Conservation (phyloP, 2,329 filamentous ascomycete species). For the Aspergillus ochraceus region DNA sequence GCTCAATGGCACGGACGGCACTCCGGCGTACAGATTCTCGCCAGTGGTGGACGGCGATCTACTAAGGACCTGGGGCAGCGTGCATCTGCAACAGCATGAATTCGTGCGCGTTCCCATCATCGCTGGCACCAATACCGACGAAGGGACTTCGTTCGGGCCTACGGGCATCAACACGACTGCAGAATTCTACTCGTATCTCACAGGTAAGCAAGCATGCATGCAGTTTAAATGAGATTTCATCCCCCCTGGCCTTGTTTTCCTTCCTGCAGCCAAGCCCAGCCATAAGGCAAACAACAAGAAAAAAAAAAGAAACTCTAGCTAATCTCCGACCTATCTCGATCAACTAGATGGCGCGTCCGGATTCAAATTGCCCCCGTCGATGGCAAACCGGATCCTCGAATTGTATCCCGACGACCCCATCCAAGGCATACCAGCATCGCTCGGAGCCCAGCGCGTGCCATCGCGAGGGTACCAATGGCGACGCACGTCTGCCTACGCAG, state of each 20-base stretch:
- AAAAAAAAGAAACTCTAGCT: neutral
- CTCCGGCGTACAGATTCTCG: constrained; percentile 34
- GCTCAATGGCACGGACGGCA: constrained; percentile 47
- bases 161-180: constrained; percentile 55
- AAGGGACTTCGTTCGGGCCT: constrained; percentile 60
- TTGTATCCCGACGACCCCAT: constrained; percentile 56
- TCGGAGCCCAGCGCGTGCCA: constrained; percentile 34
- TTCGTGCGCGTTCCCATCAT: constrained; percentile 67
- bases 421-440: constrained; percentile 50
- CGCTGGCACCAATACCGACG: constrained; percentile 64
- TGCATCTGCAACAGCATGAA: constrained; percentile 56
- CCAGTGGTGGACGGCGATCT: constrained; percentile 59
- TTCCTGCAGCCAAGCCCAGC: neutral
- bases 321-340: constrained; percentile 12
- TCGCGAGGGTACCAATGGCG: constrained; percentile 52
- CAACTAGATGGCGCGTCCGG: constrained; percentile 23
- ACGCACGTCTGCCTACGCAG: constrained; percentile 55
- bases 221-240: neutral
- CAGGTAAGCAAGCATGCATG: constrained; percentile 15
- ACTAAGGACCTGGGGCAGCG: constrained; percentile 52
- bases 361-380: constrained; percentile 22
- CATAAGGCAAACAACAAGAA: neutral
- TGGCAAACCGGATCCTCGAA: constrained; percentile 44
- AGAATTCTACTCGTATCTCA: constrained; percentile 50
- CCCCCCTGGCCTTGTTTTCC: neutral